phyloP scores from a whole-genome alignment of 768 basidiomycete species.

The Phanerochaete carnosa region DNA sequence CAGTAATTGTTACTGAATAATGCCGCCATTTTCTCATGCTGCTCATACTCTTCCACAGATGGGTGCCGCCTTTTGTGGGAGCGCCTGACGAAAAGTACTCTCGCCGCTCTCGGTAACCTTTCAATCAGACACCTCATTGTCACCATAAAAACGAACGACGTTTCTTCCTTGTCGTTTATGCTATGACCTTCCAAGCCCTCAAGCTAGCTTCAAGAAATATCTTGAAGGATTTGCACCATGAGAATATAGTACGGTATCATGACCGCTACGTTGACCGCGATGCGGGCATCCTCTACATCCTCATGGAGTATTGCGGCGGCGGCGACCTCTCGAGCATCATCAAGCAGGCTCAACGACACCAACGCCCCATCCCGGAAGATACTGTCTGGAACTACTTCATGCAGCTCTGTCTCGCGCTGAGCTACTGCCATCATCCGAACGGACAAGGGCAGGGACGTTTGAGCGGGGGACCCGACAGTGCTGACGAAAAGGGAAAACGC shows the following conservation, averaged over 20 bases:
- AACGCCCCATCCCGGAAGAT: conserved; percentile 82
- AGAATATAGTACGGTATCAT: conserved; percentile 94
- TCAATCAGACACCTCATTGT: too few relatives aligned
- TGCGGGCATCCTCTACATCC: conserved; percentile 87
- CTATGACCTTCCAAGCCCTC: background rate
- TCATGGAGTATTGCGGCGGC: conserved; percentile 99
- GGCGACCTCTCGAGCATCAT: conserved; percentile 91
- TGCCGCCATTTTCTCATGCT: too few relatives aligned
- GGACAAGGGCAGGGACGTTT: conserved; percentile 33
- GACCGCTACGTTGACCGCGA: conserved; percentile 92
- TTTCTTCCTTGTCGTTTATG: too few relatives aligned
- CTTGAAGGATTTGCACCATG: conserved; percentile 91
- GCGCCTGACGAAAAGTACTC: too few relatives aligned
- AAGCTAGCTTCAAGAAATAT: conserved; percentile 65
- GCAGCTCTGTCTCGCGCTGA: conserved; percentile 86
- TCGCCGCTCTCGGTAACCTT: too few relatives aligned
- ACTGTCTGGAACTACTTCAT: conserved; percentile 95
- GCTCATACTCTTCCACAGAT: too few relatives aligned
- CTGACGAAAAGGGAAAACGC: conserved; percentile 46
- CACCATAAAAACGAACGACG: too few relatives aligned
- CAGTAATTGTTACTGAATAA: too few relatives aligned
- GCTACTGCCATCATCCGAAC: conserved; percentile 87
- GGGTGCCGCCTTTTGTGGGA: too few relatives aligned
- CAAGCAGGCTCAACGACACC: conserved; percentile 67
- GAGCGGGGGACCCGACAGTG: conserved; percentile 33